Evolutionary conservation across 1,284 basidiomycete genomes (phyloP), one percentile per base, ranked within the genome.

Genomic region (Trichosporon faecale): DNA sequence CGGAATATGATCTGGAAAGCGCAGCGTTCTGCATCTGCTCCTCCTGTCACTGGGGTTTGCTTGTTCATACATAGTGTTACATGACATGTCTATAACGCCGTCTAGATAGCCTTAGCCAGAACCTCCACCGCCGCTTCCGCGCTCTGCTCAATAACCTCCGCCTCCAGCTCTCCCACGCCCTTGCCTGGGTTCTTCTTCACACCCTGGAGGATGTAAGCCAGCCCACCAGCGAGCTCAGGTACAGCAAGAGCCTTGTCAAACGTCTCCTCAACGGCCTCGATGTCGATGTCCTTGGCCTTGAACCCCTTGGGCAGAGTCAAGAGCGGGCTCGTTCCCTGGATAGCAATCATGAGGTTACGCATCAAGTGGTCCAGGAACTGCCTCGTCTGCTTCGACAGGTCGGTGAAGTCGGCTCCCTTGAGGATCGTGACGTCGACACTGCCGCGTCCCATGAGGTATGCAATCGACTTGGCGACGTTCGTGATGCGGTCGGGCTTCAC

Each of bases 381-480:
- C 2, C 80, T 84, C 3, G 91, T 88, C 67, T 86, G 86, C 3
- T 88, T 82, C 74, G 91, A 90, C 65, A 95, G 86, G 0, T 85
- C 75, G 0, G 89, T 90, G 79, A 97, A 96, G 77, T 95, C 92
- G 49, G 97, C 86, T 12, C 93, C 92, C 88, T 96, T 98, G 73
- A 98, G 86, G 7, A 96, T 88, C 0, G 88, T 86, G 57, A 98
- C 84, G 27, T 89, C 85, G 27, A 91, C 84, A 18, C 87, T 87
- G 65, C 89, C 90, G 78, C 91, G 91, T 0, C 90, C 91, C 37
- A 94, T 85, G 88, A 91, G 91, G 91, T 92, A 95, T 0, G 88
- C 92, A 76, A 93, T 93, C 3, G 91, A 89, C 18, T 86, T 83
- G 3, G 91, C 89, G 31, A 92, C 85, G 64, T 86, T 87, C 76